phyloP scores from a whole-genome alignment of 73 alveolate genomes.

The Stentor coeruleus region DNA sequence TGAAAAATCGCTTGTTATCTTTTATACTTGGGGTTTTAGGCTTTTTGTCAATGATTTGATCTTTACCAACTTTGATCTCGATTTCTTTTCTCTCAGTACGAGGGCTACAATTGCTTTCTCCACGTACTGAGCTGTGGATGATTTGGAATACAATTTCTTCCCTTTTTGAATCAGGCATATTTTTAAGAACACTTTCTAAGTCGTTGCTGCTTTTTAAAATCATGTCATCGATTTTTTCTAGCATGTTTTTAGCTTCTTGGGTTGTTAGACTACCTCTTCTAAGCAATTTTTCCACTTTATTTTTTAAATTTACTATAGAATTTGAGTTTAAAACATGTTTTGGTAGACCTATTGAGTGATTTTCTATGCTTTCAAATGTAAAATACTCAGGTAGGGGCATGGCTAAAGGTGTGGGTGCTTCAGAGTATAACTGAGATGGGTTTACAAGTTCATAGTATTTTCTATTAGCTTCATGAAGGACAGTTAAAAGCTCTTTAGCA shows the following conservation, averaged over 20 bases:
- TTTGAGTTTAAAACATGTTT: not conserved
- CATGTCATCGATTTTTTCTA: not conserved
- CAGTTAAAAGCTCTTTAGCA: not conserved
- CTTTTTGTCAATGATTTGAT: no score
- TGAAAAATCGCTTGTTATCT: no score
- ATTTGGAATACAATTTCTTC: slow-evolving; percentile 5
- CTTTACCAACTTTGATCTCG: no score
- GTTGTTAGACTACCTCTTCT: not conserved
- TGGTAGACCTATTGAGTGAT: not conserved
- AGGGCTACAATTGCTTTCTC: no score
- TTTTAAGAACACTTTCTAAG: not conserved
- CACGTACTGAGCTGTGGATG: no score
- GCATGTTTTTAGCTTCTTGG: not conserved
- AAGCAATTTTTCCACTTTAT: not conserved
- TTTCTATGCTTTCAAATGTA: not conserved
- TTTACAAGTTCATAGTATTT: not conserved
- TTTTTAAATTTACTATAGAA: not conserved
- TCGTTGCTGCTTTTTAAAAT: not conserved
- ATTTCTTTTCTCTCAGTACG: no score
- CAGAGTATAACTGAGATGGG: slow-evolving; percentile 6
- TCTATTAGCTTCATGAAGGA: not conserved
- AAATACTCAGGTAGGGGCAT: slow-evolving; percentile 8
- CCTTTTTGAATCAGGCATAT: not conserved
- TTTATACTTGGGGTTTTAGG: no score
- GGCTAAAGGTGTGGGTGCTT: not conserved